Conservation (phyloP, 441 rosid genomes). For the Eruca vesicaria region DNA sequence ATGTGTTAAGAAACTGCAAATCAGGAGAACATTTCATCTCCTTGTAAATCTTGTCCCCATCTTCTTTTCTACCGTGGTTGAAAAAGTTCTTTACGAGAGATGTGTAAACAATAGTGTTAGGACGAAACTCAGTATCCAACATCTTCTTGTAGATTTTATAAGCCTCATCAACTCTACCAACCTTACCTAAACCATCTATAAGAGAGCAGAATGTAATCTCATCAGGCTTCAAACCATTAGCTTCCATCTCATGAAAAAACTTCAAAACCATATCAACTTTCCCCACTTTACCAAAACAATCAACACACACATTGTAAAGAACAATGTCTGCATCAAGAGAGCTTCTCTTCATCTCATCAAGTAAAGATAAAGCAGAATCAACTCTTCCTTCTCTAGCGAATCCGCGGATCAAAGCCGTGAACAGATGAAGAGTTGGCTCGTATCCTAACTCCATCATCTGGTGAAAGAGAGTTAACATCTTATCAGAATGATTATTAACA, state of each 20-base stretch:
- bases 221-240: conserved; percentile 67
- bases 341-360: conserved; percentile 92
- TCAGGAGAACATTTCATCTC: conserved; percentile 93
- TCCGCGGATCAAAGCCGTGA: conserved; percentile 76
- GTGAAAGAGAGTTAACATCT: conserved; percentile 73
- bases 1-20: conserved; percentile 73
- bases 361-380: conserved; percentile 77
- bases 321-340: conserved; percentile 73
- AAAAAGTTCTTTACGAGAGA: conserved; percentile 84
- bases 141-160: conserved; percentile 80
- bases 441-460: conserved; percentile 95
- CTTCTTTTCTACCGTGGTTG: conserved; percentile 72
- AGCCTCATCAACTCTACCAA: conserved; percentile 88
- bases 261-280: conserved; percentile 96
- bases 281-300: conserved; percentile 88
- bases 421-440: conserved; percentile 74
- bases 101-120: conserved; percentile 72
- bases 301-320: conserved; percentile 92
- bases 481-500: conserved; percentile 52
- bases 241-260: conserved; percentile 88
- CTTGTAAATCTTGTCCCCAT: conserved; percentile 91
- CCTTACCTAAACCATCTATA: conserved; percentile 87
- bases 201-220: conserved; percentile 88
- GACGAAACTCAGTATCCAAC: conserved; percentile 61
- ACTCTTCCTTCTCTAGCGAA: conserved; percentile 78